Conservation (phyloP, 176 grass and related monocot species). For the Poa pratensis region DNA sequence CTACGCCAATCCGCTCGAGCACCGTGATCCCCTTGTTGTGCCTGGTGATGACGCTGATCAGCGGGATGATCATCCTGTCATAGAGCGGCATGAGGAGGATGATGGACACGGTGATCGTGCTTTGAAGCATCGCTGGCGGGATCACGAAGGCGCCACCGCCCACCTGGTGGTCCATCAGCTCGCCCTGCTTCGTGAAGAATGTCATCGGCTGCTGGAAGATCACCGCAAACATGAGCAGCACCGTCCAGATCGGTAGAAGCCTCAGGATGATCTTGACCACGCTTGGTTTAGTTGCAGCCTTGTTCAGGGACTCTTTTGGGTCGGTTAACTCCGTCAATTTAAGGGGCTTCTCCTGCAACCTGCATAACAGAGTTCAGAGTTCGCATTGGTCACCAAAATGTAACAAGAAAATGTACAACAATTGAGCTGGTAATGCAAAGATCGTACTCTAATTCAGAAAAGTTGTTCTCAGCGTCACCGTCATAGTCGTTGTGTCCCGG, state of each 20-base stretch:
- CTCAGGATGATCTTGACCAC: slow-evolving; percentile 58
- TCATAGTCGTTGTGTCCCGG: slow-evolving; percentile 44
- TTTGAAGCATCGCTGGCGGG: slow-evolving; percentile 94
- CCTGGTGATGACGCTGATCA: slow-evolving; percentile 47
- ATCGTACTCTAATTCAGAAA: slow-evolving; percentile 69
- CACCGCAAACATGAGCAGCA: slow-evolving; percentile 84
- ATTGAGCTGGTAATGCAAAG: not conserved
- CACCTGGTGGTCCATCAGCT: slow-evolving; percentile 77
- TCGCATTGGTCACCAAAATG: not conserved
- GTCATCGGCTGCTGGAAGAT: slow-evolving; percentile 93
- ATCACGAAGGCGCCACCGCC: slow-evolving; percentile 51
- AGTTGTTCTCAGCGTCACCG: slow-evolving; percentile 34
- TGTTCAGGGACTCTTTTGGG: not conserved
- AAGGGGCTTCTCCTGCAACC: slow-evolving; percentile 68
- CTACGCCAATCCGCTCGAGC: slow-evolving; percentile 85
- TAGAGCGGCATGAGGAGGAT: slow-evolving; percentile 89
- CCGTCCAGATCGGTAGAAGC: slow-evolving; percentile 77
- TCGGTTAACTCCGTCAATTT: slow-evolving; percentile 24
- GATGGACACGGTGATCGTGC: slow-evolving; percentile 79
- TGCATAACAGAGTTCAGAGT: slow-evolving; percentile 22
- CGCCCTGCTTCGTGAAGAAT: slow-evolving; percentile 94
- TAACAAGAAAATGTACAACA: not conserved
- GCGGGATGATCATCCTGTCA: slow-evolving; percentile 64
- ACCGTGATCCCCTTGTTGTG: slow-evolving; percentile 65
- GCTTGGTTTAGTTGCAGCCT: slow-evolving; percentile 31